Evolutionary conservation across 306 rosid genomes (phyloP).

Genomic region (Sechiopsis laciniata): DNA sequence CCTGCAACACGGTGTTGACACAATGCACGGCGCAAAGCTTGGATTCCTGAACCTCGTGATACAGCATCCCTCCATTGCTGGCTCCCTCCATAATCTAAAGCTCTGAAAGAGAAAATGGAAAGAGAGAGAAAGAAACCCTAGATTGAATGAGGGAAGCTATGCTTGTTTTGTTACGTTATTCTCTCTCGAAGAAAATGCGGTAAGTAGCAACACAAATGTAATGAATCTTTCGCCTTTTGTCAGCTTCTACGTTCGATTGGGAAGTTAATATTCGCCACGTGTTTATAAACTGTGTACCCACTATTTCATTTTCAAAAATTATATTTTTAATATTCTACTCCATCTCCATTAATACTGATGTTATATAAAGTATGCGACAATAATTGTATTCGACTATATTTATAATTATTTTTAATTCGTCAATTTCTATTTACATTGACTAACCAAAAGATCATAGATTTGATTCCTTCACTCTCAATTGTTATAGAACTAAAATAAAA

Average conservation of each 20-base stretch:
- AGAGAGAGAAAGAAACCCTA: conserved; percentile 33
- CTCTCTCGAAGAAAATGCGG: not conserved
- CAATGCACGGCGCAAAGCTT: conserved; percentile 97
- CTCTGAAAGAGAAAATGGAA: not conserved
- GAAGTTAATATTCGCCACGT: conserved; percentile 1
- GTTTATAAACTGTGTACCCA: not conserved
- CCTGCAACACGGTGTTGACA: conserved; percentile 82
- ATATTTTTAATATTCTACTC: no score
- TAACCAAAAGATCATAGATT: no score
- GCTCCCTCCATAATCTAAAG: conserved; percentile 66
- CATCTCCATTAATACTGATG: no score
- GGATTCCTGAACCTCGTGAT: conserved; percentile 97
- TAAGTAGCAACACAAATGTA: not conserved
- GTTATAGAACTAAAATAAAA: no score
- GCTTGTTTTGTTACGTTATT: not conserved
- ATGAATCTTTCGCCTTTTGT: conserved; percentile 12
- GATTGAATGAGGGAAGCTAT: not conserved
- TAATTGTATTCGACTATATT: no score
- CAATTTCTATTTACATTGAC: no score
- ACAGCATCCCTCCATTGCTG: conserved; percentile 95
- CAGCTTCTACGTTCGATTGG: not conserved
- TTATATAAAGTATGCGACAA: no score
- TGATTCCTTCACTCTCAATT: no score
- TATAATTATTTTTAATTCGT: no score
- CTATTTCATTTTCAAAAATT: no score